Base-by-base conservation (phyloP, 129 eudicot species). In the Gnaphalium uliginosum region DNA sequence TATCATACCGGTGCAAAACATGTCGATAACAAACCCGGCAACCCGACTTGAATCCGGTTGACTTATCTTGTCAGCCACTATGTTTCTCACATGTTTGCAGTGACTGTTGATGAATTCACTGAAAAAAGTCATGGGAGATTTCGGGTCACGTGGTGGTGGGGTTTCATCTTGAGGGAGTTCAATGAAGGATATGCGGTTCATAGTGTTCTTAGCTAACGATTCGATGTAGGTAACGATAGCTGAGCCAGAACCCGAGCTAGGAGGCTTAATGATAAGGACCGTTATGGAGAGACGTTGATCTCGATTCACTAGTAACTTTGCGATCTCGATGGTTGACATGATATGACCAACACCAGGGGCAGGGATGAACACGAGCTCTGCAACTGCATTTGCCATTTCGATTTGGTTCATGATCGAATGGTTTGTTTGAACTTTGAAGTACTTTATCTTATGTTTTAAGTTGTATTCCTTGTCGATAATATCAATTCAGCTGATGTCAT, bases 291-390 rank as follows among this genome's bases (percentile, higher is more conserved):
- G 74, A 0, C 58, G 67, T 21, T 71, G 77, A 21, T 86, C 76
- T 30, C 85, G 78, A 23, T 61, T 27, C 23, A 75, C 74, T 1
- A 86, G 75, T 14, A 83, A 72, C 43, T 83, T 86, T 35, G 90
- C 90, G 3, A 86, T 50, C 83, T 86, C 82, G 37, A 83, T 58
- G 2, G 79, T 81, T 35, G 90, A 78, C 23, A 77, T 33, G 51
- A 86, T 76, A 53, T 86, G 90, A 11, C 90, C 87, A 2, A 37
- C 66, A 4, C 83, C 87, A 0, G 86, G 85, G 35, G 71, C 25
- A 1, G 90, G 90, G 68, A 86, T 64, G 78, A 86, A 80, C 4
- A 86, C 69, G 25, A 86, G 65, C 77, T 83, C 83, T 51, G 56
- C 79, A 9, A 50, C 2, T 22, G 51, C 24, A 2, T 32, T 71